These are phyloP conservation scores for Neocallimastix lanati DNA, from an alignment of 192 early-diverging fungal species.

Conservation along the genomic window DNA sequence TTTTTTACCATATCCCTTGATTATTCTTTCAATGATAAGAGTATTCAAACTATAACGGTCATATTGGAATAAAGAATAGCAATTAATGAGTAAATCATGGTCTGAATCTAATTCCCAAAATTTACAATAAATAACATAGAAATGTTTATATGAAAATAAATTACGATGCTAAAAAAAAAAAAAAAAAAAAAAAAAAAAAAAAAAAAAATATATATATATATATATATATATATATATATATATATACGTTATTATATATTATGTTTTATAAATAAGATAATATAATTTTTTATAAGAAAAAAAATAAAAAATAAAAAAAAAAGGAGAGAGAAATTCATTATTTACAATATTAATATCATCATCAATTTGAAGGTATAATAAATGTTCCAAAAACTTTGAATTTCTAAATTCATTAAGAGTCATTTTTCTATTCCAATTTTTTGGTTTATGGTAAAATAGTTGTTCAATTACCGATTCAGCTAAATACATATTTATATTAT, in stretches of 20 bases:
- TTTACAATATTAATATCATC: conserved; percentile 59
- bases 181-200: too few species aligned
- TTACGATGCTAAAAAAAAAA: conserved; percentile 49
- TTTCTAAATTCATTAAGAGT: conserved; percentile 55
- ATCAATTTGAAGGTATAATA: conserved; percentile 44
- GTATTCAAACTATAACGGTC: conserved; percentile 49
- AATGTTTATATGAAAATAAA: conserved; percentile 91
- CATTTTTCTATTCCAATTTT: conserved; percentile 52
- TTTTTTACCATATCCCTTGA: conserved; percentile 37
- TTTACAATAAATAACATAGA: conserved; percentile 49
- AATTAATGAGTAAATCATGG: conserved; percentile 61
- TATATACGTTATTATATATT: too few species aligned
- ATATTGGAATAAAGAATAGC: conserved; percentile 50
- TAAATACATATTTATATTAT: too few species aligned
- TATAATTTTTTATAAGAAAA: too few species aligned
- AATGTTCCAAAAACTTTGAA: conserved; percentile 32
- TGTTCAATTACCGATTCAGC: conserved; percentile 78
- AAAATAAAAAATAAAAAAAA: too few species aligned
- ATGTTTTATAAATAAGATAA: too few species aligned
- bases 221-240: too few species aligned
- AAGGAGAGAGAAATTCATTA: too few species aligned
- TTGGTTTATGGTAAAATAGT: conserved; percentile 58
- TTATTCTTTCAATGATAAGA: conserved; percentile 49
- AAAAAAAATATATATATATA: too few species aligned
- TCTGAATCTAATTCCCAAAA: conserved; percentile 88